Conservation (phyloP, 352 stramenopile species). For the Pythium phragmiticola region DNA sequence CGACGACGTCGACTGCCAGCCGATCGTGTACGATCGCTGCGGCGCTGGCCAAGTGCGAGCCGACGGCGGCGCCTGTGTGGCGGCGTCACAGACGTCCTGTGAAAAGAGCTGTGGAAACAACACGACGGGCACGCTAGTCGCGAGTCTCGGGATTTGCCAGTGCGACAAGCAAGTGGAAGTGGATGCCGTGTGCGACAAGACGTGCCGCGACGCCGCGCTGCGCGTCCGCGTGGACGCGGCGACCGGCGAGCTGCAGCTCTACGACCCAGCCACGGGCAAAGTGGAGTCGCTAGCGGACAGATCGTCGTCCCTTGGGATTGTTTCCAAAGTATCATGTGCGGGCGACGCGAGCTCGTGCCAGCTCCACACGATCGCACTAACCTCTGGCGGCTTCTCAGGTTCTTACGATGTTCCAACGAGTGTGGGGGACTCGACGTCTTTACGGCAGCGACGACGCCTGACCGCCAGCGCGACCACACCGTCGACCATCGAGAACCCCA, state of each 20-base stretch:
- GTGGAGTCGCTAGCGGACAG: constrained; percentile 27
- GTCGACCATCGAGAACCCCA: constrained; percentile 70
- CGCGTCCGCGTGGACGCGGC: constrained; percentile 38
- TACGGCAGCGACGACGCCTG: constrained; percentile 17
- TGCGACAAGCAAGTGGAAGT: constrained; percentile 76
- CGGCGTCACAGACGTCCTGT: constrained; percentile 39
- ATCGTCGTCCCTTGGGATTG: constrained; percentile 25
- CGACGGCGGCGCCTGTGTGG: constrained; percentile 66
- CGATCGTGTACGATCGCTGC: constrained; percentile 89
- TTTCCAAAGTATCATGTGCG: constrained; percentile 55
- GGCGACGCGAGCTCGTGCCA: constrained; percentile 37
- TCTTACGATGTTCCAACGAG: constrained; percentile 52
- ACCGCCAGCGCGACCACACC: background rate
- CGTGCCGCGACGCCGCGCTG: constrained; percentile 52
- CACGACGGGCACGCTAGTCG: constrained; percentile 72
- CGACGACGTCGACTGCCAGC: constrained; percentile 88
- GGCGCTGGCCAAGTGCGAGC: constrained; percentile 67
- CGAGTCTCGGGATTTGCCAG: constrained; percentile 84
- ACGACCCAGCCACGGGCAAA: constrained; percentile 42
- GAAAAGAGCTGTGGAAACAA: constrained; percentile 53
- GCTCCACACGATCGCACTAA: constrained; percentile 52
- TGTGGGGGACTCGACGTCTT: constrained; percentile 19
- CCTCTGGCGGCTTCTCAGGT: constrained; percentile 53
- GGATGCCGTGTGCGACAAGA: constrained; percentile 75
- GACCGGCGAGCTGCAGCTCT: constrained; percentile 60